Evolutionary conservation across 208 protist genomes (phyloP), one percentile per base, ranked within the genome.

Genomic region (Trypanosoma avium): DNA sequence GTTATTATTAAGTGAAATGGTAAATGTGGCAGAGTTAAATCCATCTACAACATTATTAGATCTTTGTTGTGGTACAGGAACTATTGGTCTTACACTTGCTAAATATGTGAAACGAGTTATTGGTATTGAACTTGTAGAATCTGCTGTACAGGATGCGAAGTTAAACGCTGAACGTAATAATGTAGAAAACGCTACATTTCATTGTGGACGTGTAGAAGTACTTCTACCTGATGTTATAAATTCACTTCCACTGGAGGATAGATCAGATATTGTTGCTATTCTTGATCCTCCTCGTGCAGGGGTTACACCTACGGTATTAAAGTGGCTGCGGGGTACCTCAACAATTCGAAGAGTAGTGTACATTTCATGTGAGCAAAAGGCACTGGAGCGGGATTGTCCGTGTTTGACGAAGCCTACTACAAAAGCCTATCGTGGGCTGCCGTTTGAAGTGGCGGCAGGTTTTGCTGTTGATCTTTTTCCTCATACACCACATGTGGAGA

Each of bases 391-490:
- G 10, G 92, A 98, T 77, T 92, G 84, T 72, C 84, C 83, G 4
- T 56, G 59, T 8, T 70, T 95, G 38, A 92, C 82, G 13, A 95
- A 95, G 68, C 82, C 81, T 4, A 49, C 73, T 27, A 90, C 86
- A 9, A 94, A 87, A 53, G 84, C 83, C 17, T 92, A 92, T 67
- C 67, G 76, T 12, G 84, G 82, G n/a, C 27, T 43, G 6, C 91
- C 94, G 17, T 99, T 98, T 58, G 72, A 71, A 46, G 84, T 96
- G 26, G 81, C 88, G 3, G 80, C 82, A 42, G 75, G 76, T 24
- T 92, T 97, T 40, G 95, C 89, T 0, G 88, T 98, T 10, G 97
- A 99, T 67, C 72, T 99, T 27, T 99, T 99, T 64, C 97, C 97
- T 7, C 96, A 98, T 76, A 98, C 96, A 33, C 87, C 92, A 33